Conservation (phyloP, 768 basidiomycete species). For the Leccinum fibrillosum region DNA sequence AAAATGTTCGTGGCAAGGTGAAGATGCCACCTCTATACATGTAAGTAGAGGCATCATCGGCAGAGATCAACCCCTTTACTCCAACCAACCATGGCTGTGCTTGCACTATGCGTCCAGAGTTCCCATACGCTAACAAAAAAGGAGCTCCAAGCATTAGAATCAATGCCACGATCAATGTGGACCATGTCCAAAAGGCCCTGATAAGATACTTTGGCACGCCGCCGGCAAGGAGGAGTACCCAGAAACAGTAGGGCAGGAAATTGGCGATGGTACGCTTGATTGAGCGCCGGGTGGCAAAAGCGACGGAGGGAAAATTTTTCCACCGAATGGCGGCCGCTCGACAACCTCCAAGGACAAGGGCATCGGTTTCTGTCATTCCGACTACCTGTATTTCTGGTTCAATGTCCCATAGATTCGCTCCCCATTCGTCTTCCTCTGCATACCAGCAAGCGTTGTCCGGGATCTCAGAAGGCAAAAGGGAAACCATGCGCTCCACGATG, state of each 20-base stretch:
- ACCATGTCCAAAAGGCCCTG: not conserved
- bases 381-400: constrained; percentile 16
- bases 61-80: constrained; percentile 25
- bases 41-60: constrained; percentile 13
- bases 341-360: constrained; percentile 24
- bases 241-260: constrained; percentile 2
- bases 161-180: not conserved
- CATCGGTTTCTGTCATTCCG: constrained; percentile 14
- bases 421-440: constrained; percentile 17
- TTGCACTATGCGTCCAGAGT: constrained; percentile 12
- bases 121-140: constrained; percentile 9
- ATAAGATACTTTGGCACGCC: too few species aligned
- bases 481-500: constrained; percentile 9
- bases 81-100: constrained; percentile 24
- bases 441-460: constrained; percentile 13
- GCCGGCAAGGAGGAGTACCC: constrained; percentile 2
- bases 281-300: constrained; percentile 17
- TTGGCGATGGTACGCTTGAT: constrained; percentile 5
- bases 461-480: constrained; percentile 9
- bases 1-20: constrained; percentile 9
- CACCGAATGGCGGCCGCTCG: constrained; percentile 20
- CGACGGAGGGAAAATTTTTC: constrained; percentile 21
- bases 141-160: constrained; percentile 14
- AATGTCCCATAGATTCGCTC: constrained; percentile 20
- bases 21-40: constrained; percentile 12